Percentiles rank a stretch among this genome's conserved stretches.
Evolutionary conservation across 2,329 filamentous ascomycete species (phyloP).

Genomic region (Trichoderma lentiforme): DNA sequence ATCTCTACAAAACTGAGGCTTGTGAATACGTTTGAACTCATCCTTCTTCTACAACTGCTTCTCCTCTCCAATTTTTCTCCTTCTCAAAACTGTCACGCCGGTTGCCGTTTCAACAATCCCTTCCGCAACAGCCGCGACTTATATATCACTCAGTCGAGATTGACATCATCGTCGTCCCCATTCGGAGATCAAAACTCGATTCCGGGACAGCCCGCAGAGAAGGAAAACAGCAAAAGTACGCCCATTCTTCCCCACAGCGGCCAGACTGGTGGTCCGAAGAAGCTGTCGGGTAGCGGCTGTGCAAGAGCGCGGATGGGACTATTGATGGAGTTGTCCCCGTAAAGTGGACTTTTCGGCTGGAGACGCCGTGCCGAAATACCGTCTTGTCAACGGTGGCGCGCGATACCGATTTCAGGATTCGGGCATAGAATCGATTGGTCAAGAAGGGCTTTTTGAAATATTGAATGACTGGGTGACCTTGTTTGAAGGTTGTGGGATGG

Average conservation of each 20-base stretch:
- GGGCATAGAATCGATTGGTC: not conserved
- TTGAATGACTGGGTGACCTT: not conserved
- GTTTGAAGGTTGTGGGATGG: not conserved
- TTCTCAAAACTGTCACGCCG: not conserved
- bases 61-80: not conserved
- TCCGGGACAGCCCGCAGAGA: not conserved
- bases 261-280: not conserved
- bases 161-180: not conserved
- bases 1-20: not conserved
- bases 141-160: not conserved
- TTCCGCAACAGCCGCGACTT: not conserved
- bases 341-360: constrained; percentile 3
- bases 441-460: not conserved
- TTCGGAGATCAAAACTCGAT: not conserved
- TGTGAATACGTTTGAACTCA: not conserved
- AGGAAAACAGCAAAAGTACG: not conserved
- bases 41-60: not conserved
- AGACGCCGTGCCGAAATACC: constrained; percentile 6
- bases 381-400: not conserved
- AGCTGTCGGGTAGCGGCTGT: not conserved
- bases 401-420: not conserved
- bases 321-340: constrained; percentile 9
- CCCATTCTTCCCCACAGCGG: not conserved
- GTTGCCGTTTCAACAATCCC: not conserved
- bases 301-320: not conserved